Conservation (phyloP, 352 stramenopile genomes). For the Globisporangium acanthophoron region DNA sequence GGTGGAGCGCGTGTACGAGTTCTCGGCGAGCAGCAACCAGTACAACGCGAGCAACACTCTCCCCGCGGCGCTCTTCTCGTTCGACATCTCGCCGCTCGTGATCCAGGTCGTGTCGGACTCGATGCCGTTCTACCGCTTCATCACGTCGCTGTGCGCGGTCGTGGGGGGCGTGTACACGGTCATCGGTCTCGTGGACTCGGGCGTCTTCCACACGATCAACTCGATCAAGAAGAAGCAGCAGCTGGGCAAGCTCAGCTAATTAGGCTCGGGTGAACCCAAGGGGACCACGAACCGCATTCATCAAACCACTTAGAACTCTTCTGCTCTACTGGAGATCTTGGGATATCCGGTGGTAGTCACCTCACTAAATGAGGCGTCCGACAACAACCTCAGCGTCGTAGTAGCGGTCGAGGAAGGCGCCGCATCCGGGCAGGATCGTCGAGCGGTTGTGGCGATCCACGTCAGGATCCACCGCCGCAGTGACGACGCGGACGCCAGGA, state of each 20-base stretch:
- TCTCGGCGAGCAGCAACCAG: constrained; percentile 70
- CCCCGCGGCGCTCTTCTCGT: constrained; percentile 66
- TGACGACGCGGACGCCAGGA: neutral
- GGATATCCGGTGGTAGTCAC: neutral
- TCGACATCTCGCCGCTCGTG: constrained; percentile 78
- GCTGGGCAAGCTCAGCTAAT: constrained; percentile 57
- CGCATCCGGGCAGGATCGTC: constrained; percentile 1
- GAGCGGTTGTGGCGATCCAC: neutral
- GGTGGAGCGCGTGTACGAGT: constrained; percentile 63
- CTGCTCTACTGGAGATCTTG: too few relatives aligned
- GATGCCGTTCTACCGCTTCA: constrained; percentile 80
- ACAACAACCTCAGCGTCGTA: neutral
- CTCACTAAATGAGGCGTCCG: neutral
- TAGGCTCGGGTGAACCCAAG: neutral
- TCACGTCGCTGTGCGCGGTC: constrained; percentile 79
- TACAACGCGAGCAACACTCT: constrained; percentile 59
- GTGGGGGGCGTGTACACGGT: constrained; percentile 83
- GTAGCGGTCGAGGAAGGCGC: constrained; percentile 3
- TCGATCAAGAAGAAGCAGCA: constrained; percentile 84
- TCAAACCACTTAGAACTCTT: too few relatives aligned
- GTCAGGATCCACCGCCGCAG: neutral
- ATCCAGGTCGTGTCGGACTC: constrained; percentile 60
- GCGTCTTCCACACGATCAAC: constrained; percentile 76
- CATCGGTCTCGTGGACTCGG: constrained; percentile 77
- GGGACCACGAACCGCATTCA: too few relatives aligned